Conservation (phyloP, 257 asterid genomes). For the Datura wrightii region DNA sequence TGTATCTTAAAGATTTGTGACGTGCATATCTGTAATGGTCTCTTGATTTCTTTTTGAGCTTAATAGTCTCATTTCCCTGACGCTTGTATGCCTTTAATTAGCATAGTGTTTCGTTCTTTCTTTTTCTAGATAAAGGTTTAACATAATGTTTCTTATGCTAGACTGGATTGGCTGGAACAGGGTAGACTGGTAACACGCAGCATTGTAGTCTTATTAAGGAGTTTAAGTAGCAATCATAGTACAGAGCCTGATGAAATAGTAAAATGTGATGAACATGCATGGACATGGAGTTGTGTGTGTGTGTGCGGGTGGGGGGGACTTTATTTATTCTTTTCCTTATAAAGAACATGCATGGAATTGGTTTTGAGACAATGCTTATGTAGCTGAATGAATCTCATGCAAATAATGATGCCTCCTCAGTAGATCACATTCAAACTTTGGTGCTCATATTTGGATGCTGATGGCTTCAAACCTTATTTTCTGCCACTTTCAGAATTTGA, state of each 20-base stretch:
- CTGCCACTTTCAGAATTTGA: not conserved
- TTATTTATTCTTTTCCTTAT: conserved; percentile 11
- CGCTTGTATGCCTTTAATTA: not conserved
- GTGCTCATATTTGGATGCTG: conserved; percentile 20
- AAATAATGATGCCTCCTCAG: conserved; percentile 18
- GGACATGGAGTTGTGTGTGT: not conserved
- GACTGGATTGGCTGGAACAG: not conserved
- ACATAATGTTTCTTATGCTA: not conserved
- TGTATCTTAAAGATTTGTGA: not conserved
- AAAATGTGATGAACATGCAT: not conserved
- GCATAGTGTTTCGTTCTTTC: not conserved
- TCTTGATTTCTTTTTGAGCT: conserved; percentile 5
- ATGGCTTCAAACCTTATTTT: not conserved
- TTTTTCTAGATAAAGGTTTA: conserved; percentile 2
- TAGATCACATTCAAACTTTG: conserved; percentile 12
- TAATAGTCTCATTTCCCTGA: not conserved
- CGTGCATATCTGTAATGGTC: conserved; percentile 2
- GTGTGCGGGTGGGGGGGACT: not conserved
- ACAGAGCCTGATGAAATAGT: not conserved
- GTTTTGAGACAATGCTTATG: not conserved
- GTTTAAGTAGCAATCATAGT: not conserved
- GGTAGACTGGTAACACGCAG: not conserved
- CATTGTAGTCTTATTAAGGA: not conserved
- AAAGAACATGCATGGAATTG: not conserved
- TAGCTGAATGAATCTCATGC: not conserved